Conservation (phyloP, 257 asterid genomes). For the Oldenlandia corymbosa region DNA sequence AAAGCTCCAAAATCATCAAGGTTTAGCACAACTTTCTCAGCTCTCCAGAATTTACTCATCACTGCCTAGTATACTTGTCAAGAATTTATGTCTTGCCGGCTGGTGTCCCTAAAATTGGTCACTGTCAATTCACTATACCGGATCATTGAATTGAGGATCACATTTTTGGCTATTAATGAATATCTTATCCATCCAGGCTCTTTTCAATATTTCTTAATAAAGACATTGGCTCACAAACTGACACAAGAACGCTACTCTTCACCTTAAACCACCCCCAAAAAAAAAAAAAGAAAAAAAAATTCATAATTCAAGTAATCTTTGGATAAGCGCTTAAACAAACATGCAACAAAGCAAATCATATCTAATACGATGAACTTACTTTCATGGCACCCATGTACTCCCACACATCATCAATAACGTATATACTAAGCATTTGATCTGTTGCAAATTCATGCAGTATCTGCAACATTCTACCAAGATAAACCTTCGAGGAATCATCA, state of each 20-base stretch:
- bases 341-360: neutral
- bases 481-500: slow-evolving; percentile 66
- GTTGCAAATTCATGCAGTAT: slow-evolving; percentile 86
- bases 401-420: slow-evolving; percentile 97
- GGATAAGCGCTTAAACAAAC: neutral
- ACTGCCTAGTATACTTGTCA: neutral
- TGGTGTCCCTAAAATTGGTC: neutral
- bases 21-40: neutral
- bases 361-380: slow-evolving; percentile 38
- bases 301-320: too few species aligned
- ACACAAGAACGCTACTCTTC: neutral
- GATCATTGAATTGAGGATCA: neutral
- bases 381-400: slow-evolving; percentile 99
- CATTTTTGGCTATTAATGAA: neutral
- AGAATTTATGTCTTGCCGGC: too few species aligned
- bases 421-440: slow-evolving; percentile 79
- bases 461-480: slow-evolving; percentile 80
- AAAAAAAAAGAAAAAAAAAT: too few species aligned
- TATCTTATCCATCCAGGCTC: neutral
- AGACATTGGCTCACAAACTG: neutral
- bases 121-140: neutral
- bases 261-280: too few species aligned
- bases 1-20: neutral
- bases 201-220: neutral
- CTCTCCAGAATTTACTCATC: neutral